Base-by-base conservation (phyloP, 148 eudicot species). In the Hydrangea macrophylla region DNA sequence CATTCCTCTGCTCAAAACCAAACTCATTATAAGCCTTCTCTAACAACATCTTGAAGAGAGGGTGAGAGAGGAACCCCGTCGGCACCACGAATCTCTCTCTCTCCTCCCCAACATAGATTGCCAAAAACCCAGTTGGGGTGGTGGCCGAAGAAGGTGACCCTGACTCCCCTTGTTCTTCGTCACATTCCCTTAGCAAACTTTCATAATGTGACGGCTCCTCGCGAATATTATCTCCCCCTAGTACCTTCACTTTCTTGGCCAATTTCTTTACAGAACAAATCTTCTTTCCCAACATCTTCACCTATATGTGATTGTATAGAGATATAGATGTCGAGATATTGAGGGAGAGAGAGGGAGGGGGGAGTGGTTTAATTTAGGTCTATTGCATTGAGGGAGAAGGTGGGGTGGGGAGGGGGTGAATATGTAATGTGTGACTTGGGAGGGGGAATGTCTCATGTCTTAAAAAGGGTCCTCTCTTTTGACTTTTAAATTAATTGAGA, bases 21-120 rank as follows among this genome's bases (percentile, higher is more conserved):
- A 85, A 92, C 77, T 92, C 92, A n/a, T 90, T 72, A 13, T 72
- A 76, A 2, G 96, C 81, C 67, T 88, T 92, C 76, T 90, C 92
- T 6, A 92, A 48, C 76, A 92, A 51, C 32, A 92, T 92, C 82
- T 84, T 90, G 79, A 90, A 90, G 31, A 92, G 78, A n/a, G 98
- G 98, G 63, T 92, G 98, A 0, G 85, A 78, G 8, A 92, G 83
- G 67, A 82, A 88, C 31, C 78, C 76, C 18, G 91, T 90, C 0
- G 98, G 92, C 9, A 92, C 86, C 66, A 92, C 75, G 53, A 92
- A 90, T 56, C 96, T 76, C 53, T 78, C 71, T 17, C 83, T 56
- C 33, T 83, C 96, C 60, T 85, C 92, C 9, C 96, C 97, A 2
- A 81, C 91, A 20, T 92, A 92, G 9, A 89, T 70, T 1, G 83